These are phyloP conservation scores for Mycena pura DNA, from an alignment of 768 basidiomycete species.

Conservation along the genomic window DNA sequence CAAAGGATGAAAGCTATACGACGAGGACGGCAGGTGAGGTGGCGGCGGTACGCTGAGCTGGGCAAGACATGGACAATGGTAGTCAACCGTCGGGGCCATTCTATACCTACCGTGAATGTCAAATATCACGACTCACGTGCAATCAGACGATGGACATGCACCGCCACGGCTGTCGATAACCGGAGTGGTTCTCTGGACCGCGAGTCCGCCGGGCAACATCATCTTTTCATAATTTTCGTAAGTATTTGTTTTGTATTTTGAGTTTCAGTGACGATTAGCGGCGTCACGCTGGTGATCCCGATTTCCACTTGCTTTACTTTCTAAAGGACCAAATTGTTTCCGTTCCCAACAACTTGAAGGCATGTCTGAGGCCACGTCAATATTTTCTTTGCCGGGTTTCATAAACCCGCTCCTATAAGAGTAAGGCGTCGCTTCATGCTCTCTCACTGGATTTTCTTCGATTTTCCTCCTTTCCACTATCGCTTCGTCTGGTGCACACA, in stretches of 20 bases:
- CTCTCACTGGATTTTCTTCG: slow-evolving; percentile 33
- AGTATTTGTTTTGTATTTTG: too few relatives aligned
- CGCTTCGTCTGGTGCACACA: slow-evolving; percentile 47
- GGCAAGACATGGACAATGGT: slow-evolving; percentile 80
- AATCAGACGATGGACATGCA: too few relatives aligned
- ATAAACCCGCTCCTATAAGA: slow-evolving; percentile 27
- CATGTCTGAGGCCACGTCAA: neutral
- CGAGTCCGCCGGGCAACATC: too few relatives aligned
- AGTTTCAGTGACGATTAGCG: too few relatives aligned
- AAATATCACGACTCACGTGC: too few relatives aligned
- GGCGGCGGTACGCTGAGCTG: slow-evolving; percentile 67
- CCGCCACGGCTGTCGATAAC: too few relatives aligned
- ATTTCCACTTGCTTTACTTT: neutral
- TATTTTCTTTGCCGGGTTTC: slow-evolving; percentile 16
- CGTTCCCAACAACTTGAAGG: neutral
- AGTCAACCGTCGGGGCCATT: slow-evolving; percentile 38
- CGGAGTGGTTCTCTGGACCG: too few relatives aligned
- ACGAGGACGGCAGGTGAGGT: slow-evolving; percentile 78
- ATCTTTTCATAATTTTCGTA: too few relatives aligned
- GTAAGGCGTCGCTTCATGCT: slow-evolving; percentile 21
- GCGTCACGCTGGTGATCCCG: too few relatives aligned
- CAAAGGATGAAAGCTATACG: slow-evolving; percentile 82
- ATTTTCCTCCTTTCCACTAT: slow-evolving; percentile 21
- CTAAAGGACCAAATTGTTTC: slow-evolving; percentile 13
- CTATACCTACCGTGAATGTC: too few relatives aligned